These are phyloP conservation scores for Trichoderma breve DNA, from an alignment of 2,329 filamentous ascomycete species.

Conservation along the genomic window DNA sequence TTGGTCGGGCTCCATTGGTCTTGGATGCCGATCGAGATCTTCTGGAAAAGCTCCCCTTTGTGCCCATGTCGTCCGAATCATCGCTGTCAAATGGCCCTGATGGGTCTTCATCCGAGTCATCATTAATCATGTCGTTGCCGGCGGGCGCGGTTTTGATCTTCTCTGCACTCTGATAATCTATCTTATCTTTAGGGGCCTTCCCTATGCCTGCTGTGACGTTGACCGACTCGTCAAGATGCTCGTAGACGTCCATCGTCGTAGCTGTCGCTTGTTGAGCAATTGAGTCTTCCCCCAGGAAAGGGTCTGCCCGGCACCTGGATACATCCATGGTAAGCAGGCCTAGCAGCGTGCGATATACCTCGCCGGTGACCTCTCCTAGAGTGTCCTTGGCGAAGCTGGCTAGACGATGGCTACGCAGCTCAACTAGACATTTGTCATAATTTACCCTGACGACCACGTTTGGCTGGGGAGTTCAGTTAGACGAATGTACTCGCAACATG, in stretches of 20 bases:
- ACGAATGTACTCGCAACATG: not conserved
- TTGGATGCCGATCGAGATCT: conserved; percentile 29
- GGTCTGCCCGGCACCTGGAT: conserved; percentile 63
- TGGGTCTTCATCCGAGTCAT: conserved; percentile 35
- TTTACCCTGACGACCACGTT: conserved; percentile 77
- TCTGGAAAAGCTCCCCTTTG: conserved; percentile 28
- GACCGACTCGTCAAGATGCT: conserved; percentile 51
- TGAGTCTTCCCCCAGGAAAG: conserved; percentile 37
- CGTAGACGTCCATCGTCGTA: conserved; percentile 57
- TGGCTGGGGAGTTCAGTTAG: conserved; percentile 48
- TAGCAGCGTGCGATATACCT: conserved; percentile 75
- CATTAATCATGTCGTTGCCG: conserved; percentile 36
- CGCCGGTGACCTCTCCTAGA: conserved; percentile 70
- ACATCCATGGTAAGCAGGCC: conserved; percentile 67
- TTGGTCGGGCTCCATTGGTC: conserved; percentile 37
- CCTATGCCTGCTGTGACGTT: conserved; percentile 59
- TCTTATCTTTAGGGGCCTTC: conserved; percentile 47
- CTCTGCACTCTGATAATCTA: conserved; percentile 48
- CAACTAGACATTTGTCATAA: conserved; percentile 78
- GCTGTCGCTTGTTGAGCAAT: conserved; percentile 37
- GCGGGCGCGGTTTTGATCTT: conserved; percentile 43
- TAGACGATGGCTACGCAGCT: conserved; percentile 76
- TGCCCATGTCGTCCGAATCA: conserved; percentile 35
- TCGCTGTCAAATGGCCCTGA: conserved; percentile 24
- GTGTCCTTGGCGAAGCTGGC: conserved; percentile 68